A percentile compares a stretch with the other conserved stretches of the same genome.
Evolutionary conservation across 106 monocot species (phyloP).

Genomic region (Acorus gramineus): DNA sequence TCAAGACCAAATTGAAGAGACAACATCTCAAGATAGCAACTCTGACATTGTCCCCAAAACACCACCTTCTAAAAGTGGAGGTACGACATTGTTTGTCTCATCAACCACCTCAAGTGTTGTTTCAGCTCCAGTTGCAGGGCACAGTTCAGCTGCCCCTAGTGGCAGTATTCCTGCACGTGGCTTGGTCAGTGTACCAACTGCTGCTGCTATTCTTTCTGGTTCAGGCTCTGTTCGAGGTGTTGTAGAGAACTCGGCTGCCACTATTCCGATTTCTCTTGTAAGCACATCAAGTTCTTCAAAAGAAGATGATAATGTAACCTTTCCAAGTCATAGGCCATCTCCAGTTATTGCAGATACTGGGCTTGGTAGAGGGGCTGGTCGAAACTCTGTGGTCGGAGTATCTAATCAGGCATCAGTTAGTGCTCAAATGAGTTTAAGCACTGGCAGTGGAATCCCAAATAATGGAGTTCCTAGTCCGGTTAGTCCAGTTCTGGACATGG

Average conservation of each 20-base stretch:
- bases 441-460: conserved; percentile 31
- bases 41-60: conserved; percentile 37
- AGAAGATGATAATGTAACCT: conserved; percentile 55
- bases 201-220: conserved; percentile 34
- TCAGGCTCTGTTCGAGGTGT: conserved; percentile 26
- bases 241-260: conserved; percentile 30
- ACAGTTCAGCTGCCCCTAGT: conserved; percentile 20
- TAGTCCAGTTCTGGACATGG: conserved; percentile 35
- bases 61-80: conserved; percentile 41
- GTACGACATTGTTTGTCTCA: conserved; percentile 18
- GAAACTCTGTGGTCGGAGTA: conserved; percentile 20
- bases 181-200: conserved; percentile 25
- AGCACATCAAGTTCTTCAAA: conserved; percentile 38
- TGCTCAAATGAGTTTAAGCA: conserved; percentile 36
- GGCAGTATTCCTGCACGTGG: conserved; percentile 22
- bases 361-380: conserved; percentile 37
- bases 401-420: conserved; percentile 35
- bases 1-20: conserved; percentile 67
- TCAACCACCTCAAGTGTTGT: conserved; percentile 16
- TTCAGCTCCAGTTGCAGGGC: conserved; percentile 13
- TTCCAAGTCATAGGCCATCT: conserved; percentile 51
- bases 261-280: conserved; percentile 19
- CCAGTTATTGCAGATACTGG: conserved; percentile 65
- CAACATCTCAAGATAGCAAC: conserved; percentile 49
- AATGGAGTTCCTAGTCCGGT: conserved; percentile 32